Conservation (phyloP, 768 basidiomycete species). For the Cyathus striatus region DNA sequence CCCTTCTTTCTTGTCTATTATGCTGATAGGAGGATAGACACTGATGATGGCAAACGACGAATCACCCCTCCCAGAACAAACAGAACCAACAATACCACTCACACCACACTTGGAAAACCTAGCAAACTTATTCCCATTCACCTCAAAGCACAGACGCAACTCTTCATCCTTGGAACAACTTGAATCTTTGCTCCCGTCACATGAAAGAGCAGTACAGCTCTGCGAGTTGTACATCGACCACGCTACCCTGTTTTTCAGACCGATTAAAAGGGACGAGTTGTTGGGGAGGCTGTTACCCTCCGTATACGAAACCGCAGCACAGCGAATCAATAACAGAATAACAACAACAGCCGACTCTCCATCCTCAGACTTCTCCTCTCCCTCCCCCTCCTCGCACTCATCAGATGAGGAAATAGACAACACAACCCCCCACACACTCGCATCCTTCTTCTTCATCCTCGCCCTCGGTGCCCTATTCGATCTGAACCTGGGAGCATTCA, state of each 20-base stretch:
- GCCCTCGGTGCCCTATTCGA: conserved; percentile 62
- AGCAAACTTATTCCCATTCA: conserved; percentile 37
- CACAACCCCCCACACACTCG: conserved; percentile 42
- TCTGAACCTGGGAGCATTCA: conserved; percentile 42
- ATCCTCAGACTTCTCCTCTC: no score
- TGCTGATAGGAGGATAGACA: conserved; percentile 18
- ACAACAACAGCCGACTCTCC: conserved; percentile 4
- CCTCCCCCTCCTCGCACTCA: conserved; percentile 1
- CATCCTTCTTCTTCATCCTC: conserved; percentile 52
- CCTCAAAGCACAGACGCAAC: conserved; percentile 24
- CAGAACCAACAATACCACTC: no score
- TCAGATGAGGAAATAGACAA: not conserved
- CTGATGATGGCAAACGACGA: conserved; percentile 32
- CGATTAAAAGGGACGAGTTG: conserved; percentile 44
- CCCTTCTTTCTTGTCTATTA: not conserved
- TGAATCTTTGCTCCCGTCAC: conserved; percentile 37
- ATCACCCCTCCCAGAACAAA: no score
- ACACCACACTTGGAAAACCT: conserved; percentile 30
- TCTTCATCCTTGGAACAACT: conserved; percentile 24
- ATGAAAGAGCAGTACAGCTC: conserved; percentile 33
- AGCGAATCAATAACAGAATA: conserved; percentile 8
- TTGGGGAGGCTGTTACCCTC: conserved; percentile 30
- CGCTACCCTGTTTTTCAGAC: conserved; percentile 44
- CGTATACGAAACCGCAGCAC: conserved; percentile 27
- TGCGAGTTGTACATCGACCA: conserved; percentile 40